Evolutionary conservation across 164 flowering plant genomes (phyloP), one percentile per base, ranked within the genome.

Genomic region (Kingdonia uniflora): DNA sequence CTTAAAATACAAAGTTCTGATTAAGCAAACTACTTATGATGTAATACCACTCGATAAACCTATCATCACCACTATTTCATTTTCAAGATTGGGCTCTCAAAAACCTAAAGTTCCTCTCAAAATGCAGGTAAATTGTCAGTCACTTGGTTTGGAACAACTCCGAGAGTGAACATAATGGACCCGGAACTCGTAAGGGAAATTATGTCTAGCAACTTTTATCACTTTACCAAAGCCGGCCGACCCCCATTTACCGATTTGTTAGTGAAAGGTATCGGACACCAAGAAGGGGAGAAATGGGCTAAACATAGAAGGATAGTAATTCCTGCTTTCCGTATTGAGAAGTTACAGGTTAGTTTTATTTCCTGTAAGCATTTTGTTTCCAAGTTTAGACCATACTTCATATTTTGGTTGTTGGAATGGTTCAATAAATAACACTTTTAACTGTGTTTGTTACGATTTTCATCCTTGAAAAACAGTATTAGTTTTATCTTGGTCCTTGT

Each of bases 271-370:
- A 19, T 65, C 1, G 14, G 26, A 6, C 17, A 0, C 46, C 23
- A 22, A n/a, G 68, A 65, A 12, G 67, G 67, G 1, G 67, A 69
- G 16, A 19, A 65, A 44, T 65, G 69, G 73, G 66, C 17, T 35
- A 65, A 39, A 41, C 73, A 57, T 24, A 65, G 69, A 46, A 44
- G 65, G 35, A 55, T 63, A 8, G 42, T 68, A 43, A 68, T 57
- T 14, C 72, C 66, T 1, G 72, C 66, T 11, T 69, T 69, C 42
- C 66, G 64, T 17, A 6, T 50, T 14, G 66, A 69, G 46, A 69
- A 69, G 53, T 41, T 69, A 23, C 64, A 69, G 73, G 73, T 64
- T 51, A 14, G 19, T 55, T 7, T 52, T 19, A 19, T 2, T 37
- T 11, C 20, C 2, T 6, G 8, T 47, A 3, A 22, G 14, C 14